phyloP scores from a whole-genome alignment of 768 basidiomycete genomes.

The Lentinula guzmanii region DNA sequence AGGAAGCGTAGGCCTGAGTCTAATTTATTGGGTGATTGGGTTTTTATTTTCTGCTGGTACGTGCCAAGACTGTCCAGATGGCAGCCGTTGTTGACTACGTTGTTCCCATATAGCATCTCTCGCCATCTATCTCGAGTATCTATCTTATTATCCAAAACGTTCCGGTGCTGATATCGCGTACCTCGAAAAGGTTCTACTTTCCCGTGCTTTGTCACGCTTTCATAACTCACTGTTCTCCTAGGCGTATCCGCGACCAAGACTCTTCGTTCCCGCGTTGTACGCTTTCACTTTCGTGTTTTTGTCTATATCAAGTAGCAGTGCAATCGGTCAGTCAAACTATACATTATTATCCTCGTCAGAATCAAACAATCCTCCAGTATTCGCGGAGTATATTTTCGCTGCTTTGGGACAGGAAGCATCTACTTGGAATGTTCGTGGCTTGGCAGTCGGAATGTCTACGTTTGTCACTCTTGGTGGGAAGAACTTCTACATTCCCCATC shows the following conservation, averaged over 20 bases:
- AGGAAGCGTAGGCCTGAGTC: constrained; percentile 31
- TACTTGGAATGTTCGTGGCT: constrained; percentile 28
- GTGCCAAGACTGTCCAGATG: neutral
- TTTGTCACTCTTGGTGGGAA: constrained; percentile 23
- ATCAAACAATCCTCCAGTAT: constrained; percentile 20
- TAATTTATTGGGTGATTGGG: constrained; percentile 36
- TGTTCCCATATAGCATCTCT: constrained; percentile 20
- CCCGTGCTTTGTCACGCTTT: neutral
- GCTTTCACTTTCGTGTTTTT: constrained; percentile 33
- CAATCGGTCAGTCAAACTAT: constrained; percentile 21
- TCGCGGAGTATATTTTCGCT: constrained; percentile 29
- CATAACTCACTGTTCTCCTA: constrained; percentile 13
- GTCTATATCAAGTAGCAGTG: constrained; percentile 32
- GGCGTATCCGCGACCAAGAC: constrained; percentile 36
- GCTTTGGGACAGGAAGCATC: constrained; percentile 22
- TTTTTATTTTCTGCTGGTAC: constrained; percentile 28
- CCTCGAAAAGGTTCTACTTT: constrained; percentile 27
- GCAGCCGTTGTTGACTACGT: neutral
- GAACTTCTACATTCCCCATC: neutral
- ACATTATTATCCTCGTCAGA: neutral
- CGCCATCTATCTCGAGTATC: constrained; percentile 37
- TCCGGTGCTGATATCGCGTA: constrained; percentile 46
- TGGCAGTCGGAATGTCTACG: constrained; percentile 27
- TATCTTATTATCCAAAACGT: constrained; percentile 41
- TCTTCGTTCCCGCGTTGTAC: constrained; percentile 36